phyloP scores from a whole-genome alignment of 805 yeast species.

The Candida insectalens region DNA sequence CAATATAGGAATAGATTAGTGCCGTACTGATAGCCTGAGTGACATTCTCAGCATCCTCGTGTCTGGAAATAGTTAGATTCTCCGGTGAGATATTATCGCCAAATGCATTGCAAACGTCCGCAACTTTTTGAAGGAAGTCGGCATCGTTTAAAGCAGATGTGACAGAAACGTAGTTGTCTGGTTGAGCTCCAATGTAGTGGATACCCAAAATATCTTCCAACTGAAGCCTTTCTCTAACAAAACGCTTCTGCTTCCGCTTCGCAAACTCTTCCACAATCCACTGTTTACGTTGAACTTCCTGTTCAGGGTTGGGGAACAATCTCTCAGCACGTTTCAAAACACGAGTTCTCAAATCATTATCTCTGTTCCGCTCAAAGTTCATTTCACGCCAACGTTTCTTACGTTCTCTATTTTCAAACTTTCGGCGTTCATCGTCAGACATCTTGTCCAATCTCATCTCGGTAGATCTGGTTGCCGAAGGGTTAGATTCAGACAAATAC shows the following conservation, averaged over 20 bases:
- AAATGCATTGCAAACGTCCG: slow-evolving; percentile 19
- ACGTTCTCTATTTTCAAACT: slow-evolving; percentile 64
- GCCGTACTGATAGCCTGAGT: slow-evolving; percentile 29
- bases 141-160: slow-evolving; percentile 5
- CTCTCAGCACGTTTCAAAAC: slow-evolving; percentile 62
- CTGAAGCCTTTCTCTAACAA: slow-evolving; percentile 33
- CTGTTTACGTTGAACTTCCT: slow-evolving; percentile 38
- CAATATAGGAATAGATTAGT: slow-evolving; percentile 28
- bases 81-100: slow-evolving; percentile 18
- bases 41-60: no score
- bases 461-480: slow-evolving; percentile 1
- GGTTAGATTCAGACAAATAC: slow-evolving; percentile 6
- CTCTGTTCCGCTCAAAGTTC: slow-evolving; percentile 74
- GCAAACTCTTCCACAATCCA: slow-evolving; percentile 76
- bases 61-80: no score
- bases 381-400: slow-evolving; percentile 80
- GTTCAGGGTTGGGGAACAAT: slow-evolving; percentile 53
- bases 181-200: slow-evolving; percentile 2
- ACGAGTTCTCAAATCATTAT: slow-evolving; percentile 75
- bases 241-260: slow-evolving; percentile 51
- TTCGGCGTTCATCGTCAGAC: slow-evolving; percentile 44
- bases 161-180: slow-evolving; percentile 2
- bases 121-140: slow-evolving; percentile 4
- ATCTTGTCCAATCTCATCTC: slow-evolving; percentile 3
- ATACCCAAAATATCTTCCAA: slow-evolving; percentile 4